A percentile compares a stretch with the other conserved stretches of the same genome.
phyloP scores from a whole-genome alignment of 2,329 filamentous ascomycete genomes.

The Malbranchea cinnamomea region DNA sequence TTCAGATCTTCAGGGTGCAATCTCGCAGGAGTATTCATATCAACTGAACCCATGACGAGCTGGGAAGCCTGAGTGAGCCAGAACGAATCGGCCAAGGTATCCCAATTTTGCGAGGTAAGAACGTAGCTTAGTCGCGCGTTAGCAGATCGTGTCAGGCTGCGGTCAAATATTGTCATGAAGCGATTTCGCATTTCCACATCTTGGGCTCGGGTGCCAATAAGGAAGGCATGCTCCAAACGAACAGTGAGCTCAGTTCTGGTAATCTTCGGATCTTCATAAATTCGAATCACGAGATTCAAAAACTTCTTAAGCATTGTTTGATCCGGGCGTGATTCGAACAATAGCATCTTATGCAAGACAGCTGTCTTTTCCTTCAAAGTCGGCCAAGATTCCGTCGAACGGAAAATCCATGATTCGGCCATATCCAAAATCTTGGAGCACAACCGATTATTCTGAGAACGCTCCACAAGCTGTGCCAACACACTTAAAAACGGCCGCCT shows the following conservation, averaged over 20 bases:
- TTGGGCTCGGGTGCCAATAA: constrained; percentile 82
- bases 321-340: constrained; percentile 77
- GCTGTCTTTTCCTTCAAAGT: constrained; percentile 98
- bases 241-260: constrained; percentile 91
- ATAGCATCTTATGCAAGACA: constrained; percentile 96
- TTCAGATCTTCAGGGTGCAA: constrained; percentile 76
- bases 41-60: constrained; percentile 76
- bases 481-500: constrained; percentile 89
- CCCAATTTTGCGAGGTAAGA: constrained; percentile 88
- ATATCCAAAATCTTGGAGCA: constrained; percentile 88
- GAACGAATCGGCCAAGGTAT: constrained; percentile 84
- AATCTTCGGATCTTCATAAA: constrained; percentile 96
- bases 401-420: constrained; percentile 93
- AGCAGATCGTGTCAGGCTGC: constrained; percentile 81
- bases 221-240: constrained; percentile 91
- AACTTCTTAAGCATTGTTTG: constrained; percentile 81
- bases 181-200: constrained; percentile 95
- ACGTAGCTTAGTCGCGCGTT: constrained; percentile 82
- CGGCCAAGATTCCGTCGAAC: constrained; percentile 85
- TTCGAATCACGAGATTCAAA: constrained; percentile 86
- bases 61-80: constrained; percentile 95
- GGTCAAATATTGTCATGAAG: constrained; percentile 93
- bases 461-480: constrained; percentile 84
- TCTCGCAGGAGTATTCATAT: constrained; percentile 64
- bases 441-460: constrained; percentile 71